Evolutionary conservation across 495 filamentous ascomycete genomes (phyloP).

Genomic region (Aspergillus sparsus): DNA sequence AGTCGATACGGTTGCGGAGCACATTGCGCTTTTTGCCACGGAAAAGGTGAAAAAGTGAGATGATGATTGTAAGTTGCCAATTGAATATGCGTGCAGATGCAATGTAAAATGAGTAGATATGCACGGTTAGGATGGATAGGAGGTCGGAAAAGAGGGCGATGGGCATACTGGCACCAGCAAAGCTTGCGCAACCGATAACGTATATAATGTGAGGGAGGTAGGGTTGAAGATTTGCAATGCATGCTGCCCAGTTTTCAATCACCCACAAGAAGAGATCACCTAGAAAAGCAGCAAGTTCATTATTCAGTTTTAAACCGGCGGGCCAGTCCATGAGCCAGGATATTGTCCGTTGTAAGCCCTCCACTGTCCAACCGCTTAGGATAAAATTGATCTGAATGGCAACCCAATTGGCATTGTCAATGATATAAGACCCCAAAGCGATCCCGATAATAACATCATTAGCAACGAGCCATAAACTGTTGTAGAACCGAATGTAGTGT

Average conservation of each 20-base stretch:
- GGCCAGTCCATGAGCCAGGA: slow-evolving; percentile 96
- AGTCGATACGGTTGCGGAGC: slow-evolving; percentile 93
- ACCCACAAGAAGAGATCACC: slow-evolving; percentile 97
- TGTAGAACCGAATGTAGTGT: slow-evolving; percentile 99
- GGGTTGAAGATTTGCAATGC: slow-evolving; percentile 72
- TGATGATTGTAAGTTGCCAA: slow-evolving; percentile 95
- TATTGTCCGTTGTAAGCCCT: slow-evolving; percentile 86
- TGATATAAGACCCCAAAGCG: slow-evolving; percentile 92
- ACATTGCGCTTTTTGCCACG: slow-evolving; percentile 98
- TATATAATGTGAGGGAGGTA: slow-evolving; percentile 83
- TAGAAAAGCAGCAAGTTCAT: slow-evolving; percentile 87
- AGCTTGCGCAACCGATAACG: slow-evolving; percentile 91
- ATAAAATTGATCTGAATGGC: slow-evolving; percentile 78
- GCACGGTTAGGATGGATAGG: slow-evolving; percentile 85
- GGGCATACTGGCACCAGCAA: slow-evolving; percentile 94
- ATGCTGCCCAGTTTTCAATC: slow-evolving; percentile 95
- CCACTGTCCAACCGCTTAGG: slow-evolving; percentile 80
- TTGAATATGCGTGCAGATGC: slow-evolving; percentile 95
- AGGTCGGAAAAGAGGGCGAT: slow-evolving; percentile 96
- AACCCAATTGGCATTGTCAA: slow-evolving; percentile 88
- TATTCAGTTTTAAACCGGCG: slow-evolving; percentile 97
- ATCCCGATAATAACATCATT: slow-evolving; percentile 99
- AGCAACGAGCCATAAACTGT: slow-evolving; percentile 96
- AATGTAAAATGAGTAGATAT: slow-evolving; percentile 98
- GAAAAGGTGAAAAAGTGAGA: slow-evolving; percentile 96